Evolutionary conservation across 2,329 filamentous ascomycete genomes (phyloP).

Genomic region (Chaetoscypha palmicola): DNA sequence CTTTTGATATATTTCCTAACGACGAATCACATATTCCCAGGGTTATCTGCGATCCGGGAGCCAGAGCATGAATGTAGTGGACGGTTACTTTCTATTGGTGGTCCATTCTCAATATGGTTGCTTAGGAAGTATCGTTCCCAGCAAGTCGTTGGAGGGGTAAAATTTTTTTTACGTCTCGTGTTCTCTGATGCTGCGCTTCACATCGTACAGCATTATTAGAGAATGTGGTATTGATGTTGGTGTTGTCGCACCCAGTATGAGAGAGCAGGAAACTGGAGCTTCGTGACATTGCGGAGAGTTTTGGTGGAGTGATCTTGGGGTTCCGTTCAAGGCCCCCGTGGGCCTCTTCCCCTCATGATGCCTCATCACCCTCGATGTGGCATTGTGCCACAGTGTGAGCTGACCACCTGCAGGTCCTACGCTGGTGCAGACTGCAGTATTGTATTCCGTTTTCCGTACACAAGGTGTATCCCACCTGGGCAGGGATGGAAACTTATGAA

Average conservation of each 20-base stretch:
- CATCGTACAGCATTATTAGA: background rate
- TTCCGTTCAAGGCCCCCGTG: background rate
- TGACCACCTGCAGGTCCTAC: background rate
- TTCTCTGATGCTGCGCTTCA: background rate
- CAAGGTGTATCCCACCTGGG: too few species aligned
- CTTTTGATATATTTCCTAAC: background rate
- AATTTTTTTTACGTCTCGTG: background rate
- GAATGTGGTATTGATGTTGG: background rate
- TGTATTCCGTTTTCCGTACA: background rate
- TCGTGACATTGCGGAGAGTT: slow-evolving; percentile 5
- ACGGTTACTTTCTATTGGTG: too few species aligned
- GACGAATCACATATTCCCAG: background rate
- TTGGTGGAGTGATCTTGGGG: slow-evolving; percentile 2
- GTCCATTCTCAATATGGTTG: too few species aligned
- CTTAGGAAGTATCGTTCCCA: background rate
- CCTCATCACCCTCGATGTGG: background rate
- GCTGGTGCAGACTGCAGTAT: background rate
- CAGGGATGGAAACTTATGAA: too few species aligned
- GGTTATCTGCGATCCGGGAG: background rate
- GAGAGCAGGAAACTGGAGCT: background rate
- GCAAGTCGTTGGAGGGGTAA: background rate
- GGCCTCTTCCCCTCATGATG: background rate
- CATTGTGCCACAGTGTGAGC: background rate
- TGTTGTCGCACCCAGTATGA: background rate
- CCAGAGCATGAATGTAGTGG: background rate